Evolutionary conservation across 352 stramenopile species (phyloP).

Genomic region (Globisporangium camurandrum): DNA sequence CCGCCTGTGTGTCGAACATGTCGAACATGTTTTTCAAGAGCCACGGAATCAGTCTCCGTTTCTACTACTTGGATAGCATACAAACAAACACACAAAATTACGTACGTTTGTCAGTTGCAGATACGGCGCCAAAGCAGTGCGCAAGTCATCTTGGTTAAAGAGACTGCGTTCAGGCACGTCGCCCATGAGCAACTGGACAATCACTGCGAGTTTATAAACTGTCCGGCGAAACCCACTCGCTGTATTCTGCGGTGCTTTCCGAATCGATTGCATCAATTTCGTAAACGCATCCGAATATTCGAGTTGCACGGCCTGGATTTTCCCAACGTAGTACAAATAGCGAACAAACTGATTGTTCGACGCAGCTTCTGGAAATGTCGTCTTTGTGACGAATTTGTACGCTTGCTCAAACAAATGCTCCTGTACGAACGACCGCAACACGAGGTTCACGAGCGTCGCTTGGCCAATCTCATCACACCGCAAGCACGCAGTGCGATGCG

Average conservation of each 20-base stretch:
- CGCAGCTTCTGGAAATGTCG: constrained; percentile 81
- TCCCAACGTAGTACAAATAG: constrained; percentile 95
- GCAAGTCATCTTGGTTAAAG: constrained; percentile 90
- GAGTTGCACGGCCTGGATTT: constrained; percentile 94
- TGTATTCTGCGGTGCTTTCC: constrained; percentile 95
- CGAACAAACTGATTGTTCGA: constrained; percentile 99
- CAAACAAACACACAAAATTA: not conserved
- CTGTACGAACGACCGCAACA: constrained; percentile 87
- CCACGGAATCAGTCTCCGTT: too few relatives aligned
- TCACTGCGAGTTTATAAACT: constrained; percentile 94
- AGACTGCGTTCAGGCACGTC: constrained; percentile 94
- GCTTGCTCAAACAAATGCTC: constrained; percentile 90
- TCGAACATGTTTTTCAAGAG: too few relatives aligned
- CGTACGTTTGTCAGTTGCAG: constrained; percentile 91
- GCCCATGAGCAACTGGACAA: constrained; percentile 97
- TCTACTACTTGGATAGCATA: constrained; percentile 4
- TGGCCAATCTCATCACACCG: constrained; percentile 88
- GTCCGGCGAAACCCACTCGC: constrained; percentile 94
- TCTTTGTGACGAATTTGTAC: constrained; percentile 90
- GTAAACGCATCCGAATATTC: constrained; percentile 97
- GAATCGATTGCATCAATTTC: constrained; percentile 94
- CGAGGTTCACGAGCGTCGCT: constrained; percentile 86
- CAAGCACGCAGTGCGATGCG: constrained; percentile 85
- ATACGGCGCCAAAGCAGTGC: constrained; percentile 89
- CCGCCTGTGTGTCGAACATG: too few relatives aligned